These are phyloP conservation scores for Viola odorata DNA, from an alignment of 345 rosid species.

Conservation along the genomic window DNA sequence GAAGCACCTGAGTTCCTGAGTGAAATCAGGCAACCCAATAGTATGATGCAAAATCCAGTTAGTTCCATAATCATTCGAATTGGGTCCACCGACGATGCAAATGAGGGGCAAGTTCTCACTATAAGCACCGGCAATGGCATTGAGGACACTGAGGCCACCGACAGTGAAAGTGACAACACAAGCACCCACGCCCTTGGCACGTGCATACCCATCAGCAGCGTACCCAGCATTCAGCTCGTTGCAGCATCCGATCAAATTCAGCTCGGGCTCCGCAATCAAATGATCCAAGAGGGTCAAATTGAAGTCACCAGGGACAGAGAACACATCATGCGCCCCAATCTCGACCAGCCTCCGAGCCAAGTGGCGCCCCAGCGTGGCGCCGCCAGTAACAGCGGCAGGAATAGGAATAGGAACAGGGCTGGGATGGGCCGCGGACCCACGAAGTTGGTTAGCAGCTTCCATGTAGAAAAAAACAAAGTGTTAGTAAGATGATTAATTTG, in stretches of 20 bases:
- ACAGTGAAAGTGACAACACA: slow-evolving; percentile 77
- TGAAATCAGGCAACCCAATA: slow-evolving; percentile 62
- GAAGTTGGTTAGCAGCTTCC: slow-evolving; percentile 37
- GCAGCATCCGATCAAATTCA: slow-evolving; percentile 61
- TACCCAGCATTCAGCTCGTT: slow-evolving; percentile 81
- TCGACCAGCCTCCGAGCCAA: slow-evolving; percentile 63
- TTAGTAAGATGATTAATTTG: not conserved
- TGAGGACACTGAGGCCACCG: slow-evolving; percentile 62
- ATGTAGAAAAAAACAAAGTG: not conserved
- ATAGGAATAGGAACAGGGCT: slow-evolving; percentile 11
- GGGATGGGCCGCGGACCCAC: slow-evolving; percentile 26
- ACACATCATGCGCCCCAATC: slow-evolving; percentile 62
- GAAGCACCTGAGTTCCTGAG: slow-evolving; percentile 60
- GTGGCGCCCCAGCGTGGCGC: slow-evolving; percentile 44
- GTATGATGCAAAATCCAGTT: slow-evolving; percentile 67
- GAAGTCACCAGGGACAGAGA: slow-evolving; percentile 75
- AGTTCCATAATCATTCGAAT: slow-evolving; percentile 66
- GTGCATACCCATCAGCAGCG: slow-evolving; percentile 72
- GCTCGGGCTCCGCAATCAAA: slow-evolving; percentile 51
- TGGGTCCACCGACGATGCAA: slow-evolving; percentile 65
- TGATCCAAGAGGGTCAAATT: slow-evolving; percentile 58
- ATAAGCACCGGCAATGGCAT: slow-evolving; percentile 67
- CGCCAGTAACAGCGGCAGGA: slow-evolving; percentile 2
- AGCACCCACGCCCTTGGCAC: slow-evolving; percentile 60
- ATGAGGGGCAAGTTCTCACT: slow-evolving; percentile 70